Conservation (phyloP, 225 moss, liverwort and hornwort genomes). For the Marchantia polymorpha region DNA sequence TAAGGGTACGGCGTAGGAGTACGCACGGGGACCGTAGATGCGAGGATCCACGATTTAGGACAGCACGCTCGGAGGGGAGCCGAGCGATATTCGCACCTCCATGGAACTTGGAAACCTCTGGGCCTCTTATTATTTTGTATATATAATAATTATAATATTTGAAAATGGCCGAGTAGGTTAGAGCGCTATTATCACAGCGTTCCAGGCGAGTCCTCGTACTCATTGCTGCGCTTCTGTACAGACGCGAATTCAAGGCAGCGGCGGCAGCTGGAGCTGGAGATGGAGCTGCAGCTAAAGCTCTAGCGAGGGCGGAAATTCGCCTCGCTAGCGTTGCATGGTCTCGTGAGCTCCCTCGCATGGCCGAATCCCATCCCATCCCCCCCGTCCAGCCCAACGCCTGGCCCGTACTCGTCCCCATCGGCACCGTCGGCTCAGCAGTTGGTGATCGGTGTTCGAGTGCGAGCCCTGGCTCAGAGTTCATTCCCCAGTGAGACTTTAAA, state of each 20-base stretch:
- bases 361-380: neutral
- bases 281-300: too few relatives aligned
- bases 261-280: constrained; percentile 13
- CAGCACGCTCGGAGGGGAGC: neutral
- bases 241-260: neutral
- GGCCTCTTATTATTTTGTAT: neutral
- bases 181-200: neutral
- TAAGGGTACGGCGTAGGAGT: neutral
- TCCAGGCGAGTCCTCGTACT: constrained; percentile 8
- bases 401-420: neutral
- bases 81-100: neutral
- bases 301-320: neutral
- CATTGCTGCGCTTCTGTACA: constrained; percentile 5
- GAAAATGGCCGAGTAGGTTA: neutral
- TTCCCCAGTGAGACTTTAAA: constrained; percentile 14
- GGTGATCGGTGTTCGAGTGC: neutral
- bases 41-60: neutral
- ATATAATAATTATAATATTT: neutral
- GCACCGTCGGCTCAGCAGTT: constrained; percentile 10
- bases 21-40: neutral
- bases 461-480: neutral
- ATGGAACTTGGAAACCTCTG: neutral
- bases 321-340: neutral
- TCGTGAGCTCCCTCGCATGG: neutral
- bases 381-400: neutral